Percentiles rank a stretch among this genome's conserved stretches.
These are phyloP conservation scores for Hirsutella minnesotensis DNA, from an alignment of 2,329 filamentous ascomycete genomes.

Conservation along the genomic window DNA sequence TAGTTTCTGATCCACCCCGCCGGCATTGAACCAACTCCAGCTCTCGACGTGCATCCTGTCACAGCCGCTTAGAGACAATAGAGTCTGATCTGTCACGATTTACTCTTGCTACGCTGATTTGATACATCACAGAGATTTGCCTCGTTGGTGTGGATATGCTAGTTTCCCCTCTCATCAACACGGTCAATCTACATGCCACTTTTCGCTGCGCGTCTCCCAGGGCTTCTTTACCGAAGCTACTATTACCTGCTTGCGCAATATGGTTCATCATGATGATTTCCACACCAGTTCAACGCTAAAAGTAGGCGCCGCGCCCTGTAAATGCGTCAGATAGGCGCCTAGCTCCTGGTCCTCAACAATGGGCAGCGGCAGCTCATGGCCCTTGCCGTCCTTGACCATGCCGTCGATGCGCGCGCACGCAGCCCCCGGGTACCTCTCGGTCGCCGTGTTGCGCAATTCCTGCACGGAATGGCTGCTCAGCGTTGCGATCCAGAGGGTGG, in stretches of 20 bases:
- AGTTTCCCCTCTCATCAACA: too few relatives aligned
- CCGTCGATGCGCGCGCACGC: constrained; percentile 53
- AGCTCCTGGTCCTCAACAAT: constrained; percentile 64
- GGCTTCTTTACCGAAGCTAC: too few relatives aligned
- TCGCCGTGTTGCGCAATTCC: constrained; percentile 51
- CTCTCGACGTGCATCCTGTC: too few relatives aligned
- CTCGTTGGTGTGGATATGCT: too few relatives aligned
- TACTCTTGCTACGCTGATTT: too few relatives aligned
- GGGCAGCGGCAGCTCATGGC: constrained; percentile 48
- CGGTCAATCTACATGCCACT: too few relatives aligned
- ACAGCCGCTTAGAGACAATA: too few relatives aligned
- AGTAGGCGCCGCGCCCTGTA: constrained; percentile 33
- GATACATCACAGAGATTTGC: too few relatives aligned
- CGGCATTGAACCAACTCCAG: too few relatives aligned
- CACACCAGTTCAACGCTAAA: constrained; percentile 29
- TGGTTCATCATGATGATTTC: constrained; percentile 10
- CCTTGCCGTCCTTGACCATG: constrained; percentile 46
- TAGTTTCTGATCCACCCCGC: too few relatives aligned
- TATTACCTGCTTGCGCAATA: too few relatives aligned
- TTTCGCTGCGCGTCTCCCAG: neutral
- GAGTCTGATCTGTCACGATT: too few relatives aligned
- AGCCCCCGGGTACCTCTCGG: constrained; percentile 47
- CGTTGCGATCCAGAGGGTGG: constrained; percentile 54
- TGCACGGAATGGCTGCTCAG: constrained; percentile 44
- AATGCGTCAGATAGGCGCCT: constrained; percentile 56